Base-by-base conservation (phyloP, 1,284 basidiomycete genomes). In the Ceratobasidium sp. region DNA sequence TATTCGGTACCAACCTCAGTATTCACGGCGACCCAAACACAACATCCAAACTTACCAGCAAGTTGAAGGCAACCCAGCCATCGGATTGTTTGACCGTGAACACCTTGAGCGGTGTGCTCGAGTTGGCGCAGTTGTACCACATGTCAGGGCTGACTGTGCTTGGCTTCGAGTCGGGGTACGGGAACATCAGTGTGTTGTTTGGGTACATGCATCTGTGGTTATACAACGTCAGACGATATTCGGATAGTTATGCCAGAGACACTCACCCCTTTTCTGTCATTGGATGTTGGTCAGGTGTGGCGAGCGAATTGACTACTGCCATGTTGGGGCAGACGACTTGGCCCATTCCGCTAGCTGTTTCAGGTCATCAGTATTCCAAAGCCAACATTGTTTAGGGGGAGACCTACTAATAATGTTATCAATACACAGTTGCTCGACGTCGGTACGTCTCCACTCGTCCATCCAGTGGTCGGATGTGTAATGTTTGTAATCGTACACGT, bases 361-460 rank as follows among this genome's bases (percentile, higher is more conserved):
- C 3, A 6, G 36, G 36, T 14, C 14, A 39, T 39, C 36, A 39
- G 36, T 6, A 39, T 39, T 14, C 6, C 36, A 39, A 39, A 6
- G 6, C 36, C 8, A 39, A 39, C 6, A n/a, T n/a, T 10, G 6
- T 5, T 9, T 28, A 34, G n/a, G 28, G 5, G 32, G 32, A 6
- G 30, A 21, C 36, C n/a, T 34, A 60, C 58, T 60, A 21, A 73
- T 26, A 3, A 73, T 30, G n/a, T 67, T 71, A 53, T 73, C 72
- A 30, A 73, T 57, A 36, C 72, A 73, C n/a, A 73, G 48, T 32
- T 53, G 43, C 64, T 73, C 72, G 30, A 64, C 58, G 26, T 67
- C 32, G 43, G 61, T 72, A 16, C 61, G 30, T 9, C 43, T 39
- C 62, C 71, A 73, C 57, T 69, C 64, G 1, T 21, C 23, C n/a